Conservation (phyloP, 148 eudicot genomes). For the Silene conica region DNA sequence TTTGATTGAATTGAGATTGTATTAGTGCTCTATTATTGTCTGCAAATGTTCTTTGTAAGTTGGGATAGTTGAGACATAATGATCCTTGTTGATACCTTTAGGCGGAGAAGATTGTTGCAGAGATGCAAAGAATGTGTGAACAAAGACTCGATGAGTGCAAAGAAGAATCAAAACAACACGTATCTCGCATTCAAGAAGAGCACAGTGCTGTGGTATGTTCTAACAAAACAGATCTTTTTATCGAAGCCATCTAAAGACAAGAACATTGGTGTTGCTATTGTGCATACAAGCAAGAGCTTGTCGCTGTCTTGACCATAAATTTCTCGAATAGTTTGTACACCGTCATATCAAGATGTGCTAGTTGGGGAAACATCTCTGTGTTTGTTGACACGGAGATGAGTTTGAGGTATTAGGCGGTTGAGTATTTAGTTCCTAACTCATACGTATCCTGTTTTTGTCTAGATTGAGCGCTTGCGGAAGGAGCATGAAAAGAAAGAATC, state of each 20-base stretch:
- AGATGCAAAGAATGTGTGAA: constrained; percentile 56
- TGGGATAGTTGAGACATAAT: constrained; percentile 9
- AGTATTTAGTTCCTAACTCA: constrained; percentile 2
- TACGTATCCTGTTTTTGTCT: constrained; percentile 21
- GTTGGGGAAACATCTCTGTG: background rate
- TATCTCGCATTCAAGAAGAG: constrained; percentile 65
- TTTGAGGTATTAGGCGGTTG: too few relatives aligned
- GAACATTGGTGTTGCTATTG: background rate
- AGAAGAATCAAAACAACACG: constrained; percentile 57
- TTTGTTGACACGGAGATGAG: too few relatives aligned
- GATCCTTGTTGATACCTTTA: constrained; percentile 33
- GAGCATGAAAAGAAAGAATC: constrained; percentile 56
- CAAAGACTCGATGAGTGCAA: constrained; percentile 57
- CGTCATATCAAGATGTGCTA: background rate
- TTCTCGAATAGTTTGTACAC: background rate
- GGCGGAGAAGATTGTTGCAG: constrained; percentile 71
- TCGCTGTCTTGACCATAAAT: background rate
- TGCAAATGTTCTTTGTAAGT: background rate
- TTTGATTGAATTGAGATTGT: background rate
- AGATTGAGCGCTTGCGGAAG: constrained; percentile 59
- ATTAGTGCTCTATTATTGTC: background rate
- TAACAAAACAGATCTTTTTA: constrained; percentile 4
- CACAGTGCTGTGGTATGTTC: constrained; percentile 63
- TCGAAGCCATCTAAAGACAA: background rate
- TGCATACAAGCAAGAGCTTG: background rate